Base-by-base conservation (phyloP, 2,329 filamentous ascomycete species). In the Claviceps capensis region DNA sequence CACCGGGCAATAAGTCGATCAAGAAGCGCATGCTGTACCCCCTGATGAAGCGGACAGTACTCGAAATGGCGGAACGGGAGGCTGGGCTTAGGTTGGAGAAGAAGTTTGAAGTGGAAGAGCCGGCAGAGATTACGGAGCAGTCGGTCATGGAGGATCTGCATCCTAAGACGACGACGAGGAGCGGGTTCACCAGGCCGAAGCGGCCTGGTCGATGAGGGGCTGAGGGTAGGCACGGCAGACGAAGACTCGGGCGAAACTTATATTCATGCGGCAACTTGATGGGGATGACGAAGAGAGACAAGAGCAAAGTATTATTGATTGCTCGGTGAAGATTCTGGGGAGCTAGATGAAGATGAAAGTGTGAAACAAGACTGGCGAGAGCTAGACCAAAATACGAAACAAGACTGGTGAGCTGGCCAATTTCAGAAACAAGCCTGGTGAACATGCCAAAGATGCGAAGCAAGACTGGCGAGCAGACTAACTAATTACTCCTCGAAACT, bases 11-110 rank as follows among this genome's bases (percentile, higher is more conserved):
- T 50, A 86, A 82, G 68, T 72, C 78, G 50, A 86, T 93, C 71
- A 90, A 88, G 71, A 84, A 86, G 68, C 77, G 86, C 57, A 94
- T 94, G 88, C 68, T 93, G 62, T 93, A 93, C 65, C 86, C 87
- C 37, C 71, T 83, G 26, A 83, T 82, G 72, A 83, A 82, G 68
- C 73, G 78, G 11, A 77, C 79, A 23, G 84, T 87, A 3, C 71
- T 89, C 34, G 68, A 72, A n/a, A 65, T 83, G 37, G 86, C 86
- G 17, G 78, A 82, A 60, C 69, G 68, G 38, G 79, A 87, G 58
- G 83, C 79, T 1, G 82, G 81, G 0, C 62, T 91, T 49, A 73
- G 71, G 52, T 71, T 88, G 4, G 81, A 79, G 53, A 89, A 87
- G 76, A 84, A 77, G 64, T 81, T 85, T 55, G 81, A 84, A 65